These are phyloP conservation scores for Beauveria asiatica DNA, from an alignment of 2,329 filamentous ascomycete genomes.

Conservation along the genomic window DNA sequence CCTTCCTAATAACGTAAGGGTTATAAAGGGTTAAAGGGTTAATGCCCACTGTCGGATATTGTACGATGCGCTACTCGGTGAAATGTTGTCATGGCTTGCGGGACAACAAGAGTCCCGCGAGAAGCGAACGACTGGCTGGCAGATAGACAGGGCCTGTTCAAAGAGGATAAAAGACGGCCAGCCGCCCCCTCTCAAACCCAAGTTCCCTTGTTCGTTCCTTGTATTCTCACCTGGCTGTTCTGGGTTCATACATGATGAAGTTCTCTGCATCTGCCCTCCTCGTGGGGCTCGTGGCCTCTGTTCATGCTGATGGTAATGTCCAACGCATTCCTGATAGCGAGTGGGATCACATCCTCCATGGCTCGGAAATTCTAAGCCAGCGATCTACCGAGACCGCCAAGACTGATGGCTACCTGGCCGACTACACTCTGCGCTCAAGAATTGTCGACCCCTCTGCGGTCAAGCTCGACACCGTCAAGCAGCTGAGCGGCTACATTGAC, in stretches of 20 bases:
- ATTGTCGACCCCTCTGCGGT: slow-evolving; percentile 78
- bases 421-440: slow-evolving; percentile 85
- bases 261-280: slow-evolving; percentile 7
- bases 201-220: background rate
- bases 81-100: background rate
- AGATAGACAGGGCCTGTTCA: background rate
- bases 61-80: background rate
- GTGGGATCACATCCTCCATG: slow-evolving; percentile 88
- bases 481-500: slow-evolving; percentile 96
- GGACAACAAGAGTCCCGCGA: background rate
- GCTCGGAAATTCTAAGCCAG: slow-evolving; percentile 62
- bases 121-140: background rate
- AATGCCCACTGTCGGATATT: background rate
- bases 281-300: slow-evolving; percentile 18
- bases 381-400: slow-evolving; percentile 59
- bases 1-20: no score
- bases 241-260: background rate
- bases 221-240: background rate
- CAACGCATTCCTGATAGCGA: slow-evolving; percentile 68
- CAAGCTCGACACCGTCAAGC: slow-evolving; percentile 88
- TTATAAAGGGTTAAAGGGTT: no score
- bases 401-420: slow-evolving; percentile 73
- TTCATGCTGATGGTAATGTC: slow-evolving; percentile 75
- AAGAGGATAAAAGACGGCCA: background rate
- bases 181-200: background rate